A percentile compares a stretch with the other conserved stretches of the same genome.
These are phyloP conservation scores for Hericium alpestre DNA, from an alignment of 768 basidiomycete species.

Conservation along the genomic window DNA sequence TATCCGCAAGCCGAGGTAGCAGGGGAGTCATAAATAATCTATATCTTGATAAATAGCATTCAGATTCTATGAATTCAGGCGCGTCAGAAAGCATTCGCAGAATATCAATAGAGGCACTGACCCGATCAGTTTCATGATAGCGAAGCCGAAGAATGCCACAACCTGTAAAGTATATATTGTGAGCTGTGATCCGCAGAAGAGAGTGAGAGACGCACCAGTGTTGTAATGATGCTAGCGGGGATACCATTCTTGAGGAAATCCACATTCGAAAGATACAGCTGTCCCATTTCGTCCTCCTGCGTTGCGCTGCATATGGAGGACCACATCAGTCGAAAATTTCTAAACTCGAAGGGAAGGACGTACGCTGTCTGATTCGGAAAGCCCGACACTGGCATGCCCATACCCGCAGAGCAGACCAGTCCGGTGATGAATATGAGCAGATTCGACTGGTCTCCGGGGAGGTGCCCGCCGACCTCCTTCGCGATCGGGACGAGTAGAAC, in stretches of 20 bases:
- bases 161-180: slow-evolving; percentile 34
- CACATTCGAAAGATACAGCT: slow-evolving; percentile 70
- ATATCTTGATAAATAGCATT: too few relatives aligned
- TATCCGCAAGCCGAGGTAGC: too few relatives aligned
- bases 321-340: neutral
- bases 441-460: slow-evolving; percentile 59
- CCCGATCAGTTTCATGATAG: slow-evolving; percentile 65
- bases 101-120: slow-evolving; percentile 26
- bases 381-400: slow-evolving; percentile 99
- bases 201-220: slow-evolving; percentile 40
- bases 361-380: slow-evolving; percentile 98
- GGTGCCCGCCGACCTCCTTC: slow-evolving; percentile 72
- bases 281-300: slow-evolving; percentile 90
- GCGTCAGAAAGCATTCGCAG: neutral
- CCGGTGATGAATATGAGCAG: slow-evolving; percentile 90
- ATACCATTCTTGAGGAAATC: slow-evolving; percentile 94
- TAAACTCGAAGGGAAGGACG: slow-evolving; percentile 20
- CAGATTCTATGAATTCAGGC: too few relatives aligned
- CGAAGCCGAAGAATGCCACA: slow-evolving; percentile 76
- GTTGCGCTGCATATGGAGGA: slow-evolving; percentile 47
- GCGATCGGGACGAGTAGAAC: slow-evolving; percentile 97
- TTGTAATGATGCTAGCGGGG: slow-evolving; percentile 86
- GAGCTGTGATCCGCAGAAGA: slow-evolving; percentile 4
- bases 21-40: too few relatives aligned
- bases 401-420: slow-evolving; percentile 87